Conservation (phyloP, 2,329 filamentous ascomycete genomes). For the Eurotiales sp. region DNA sequence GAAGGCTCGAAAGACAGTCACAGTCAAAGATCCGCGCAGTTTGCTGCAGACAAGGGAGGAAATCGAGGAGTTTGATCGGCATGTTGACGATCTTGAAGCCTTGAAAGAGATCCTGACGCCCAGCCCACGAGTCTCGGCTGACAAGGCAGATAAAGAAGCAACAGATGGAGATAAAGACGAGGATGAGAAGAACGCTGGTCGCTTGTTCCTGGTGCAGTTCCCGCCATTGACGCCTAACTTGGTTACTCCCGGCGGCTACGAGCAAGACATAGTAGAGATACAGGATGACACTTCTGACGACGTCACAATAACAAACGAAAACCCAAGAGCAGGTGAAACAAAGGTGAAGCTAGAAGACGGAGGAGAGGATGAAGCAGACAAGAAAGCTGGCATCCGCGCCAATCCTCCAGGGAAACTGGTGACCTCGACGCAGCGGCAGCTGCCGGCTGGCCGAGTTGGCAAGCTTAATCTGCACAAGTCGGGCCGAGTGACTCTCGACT, state of each 20-base stretch:
- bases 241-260: constrained; percentile 29
- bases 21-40: constrained; percentile 29
- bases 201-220: constrained; percentile 62
- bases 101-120: constrained; percentile 36
- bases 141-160: constrained; percentile 16
- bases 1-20: constrained; percentile 32
- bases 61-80: constrained; percentile 40
- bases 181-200: constrained; percentile 44
- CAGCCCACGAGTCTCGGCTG: constrained; percentile 17
- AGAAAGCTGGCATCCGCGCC: constrained; percentile 16
- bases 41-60: constrained; percentile 40
- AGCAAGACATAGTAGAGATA: constrained; percentile 10
- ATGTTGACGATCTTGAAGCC: constrained; percentile 37
- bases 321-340: constrained; percentile 2
- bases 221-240: constrained; percentile 60
- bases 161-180: constrained; percentile 20
- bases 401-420: constrained; percentile 28
- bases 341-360: constrained; percentile 31
- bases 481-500: constrained; percentile 59
- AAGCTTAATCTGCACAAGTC: constrained; percentile 61
- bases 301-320: constrained; percentile 1
- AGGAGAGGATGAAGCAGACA: constrained; percentile 27
- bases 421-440: constrained; percentile 39
- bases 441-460: constrained; percentile 55
- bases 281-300: constrained; percentile 4